Base-by-base conservation (phyloP, 164 flowering plant species). In the Nelumbo lutea region DNA sequence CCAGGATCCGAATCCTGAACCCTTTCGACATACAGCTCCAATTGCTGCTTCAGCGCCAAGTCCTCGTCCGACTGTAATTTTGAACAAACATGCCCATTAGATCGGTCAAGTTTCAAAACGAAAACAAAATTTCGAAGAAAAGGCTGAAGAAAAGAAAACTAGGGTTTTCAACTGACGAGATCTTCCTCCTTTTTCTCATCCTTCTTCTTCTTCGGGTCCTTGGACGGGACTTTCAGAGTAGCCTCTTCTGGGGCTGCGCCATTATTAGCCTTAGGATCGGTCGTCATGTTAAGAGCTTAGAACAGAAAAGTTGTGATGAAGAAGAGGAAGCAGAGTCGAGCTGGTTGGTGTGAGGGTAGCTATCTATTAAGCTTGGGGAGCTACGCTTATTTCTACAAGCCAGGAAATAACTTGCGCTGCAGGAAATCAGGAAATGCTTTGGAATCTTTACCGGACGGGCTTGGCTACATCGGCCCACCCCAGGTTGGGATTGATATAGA, bases 111-210 rank as follows among this genome's bases (percentile, higher is more conserved):
- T 43, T 52, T 14, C 43, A 51, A 4, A 41, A 64, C 4, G 40
- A 64, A 15, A 4, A 7, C 46, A 10, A 13, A 46, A 3, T 2
- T 44, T 4, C 53, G 44, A 65, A 13, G 42, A 57, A 7, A 64
- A 39, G 13, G 10, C 65, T 3, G 44, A 56, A 78, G 42, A 4
- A 1, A n/a, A 50, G 5, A 39, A 67, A 56, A 47, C 9, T 45
- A 55, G 42, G 69, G 38, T 51, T 63, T 42, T 59, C n/a, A 51
- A 75, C 76, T 81, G 72, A 91, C 97, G 73, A 91, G 80, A 83
- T 93, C 97, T 69, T 91, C 98, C 6, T 93, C 98, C 76, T 89
- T 90, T 81, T 90, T 93, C 13, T 90, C 93, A 58, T 88, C 96
- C 80, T 86, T 89, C 91, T 87, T 79, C 76, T 79, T 93, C 78